Evolutionary conservation across 2,329 filamentous ascomycete genomes (phyloP), one percentile per base, ranked within the genome.

Genomic region (Phoma herbarum): DNA sequence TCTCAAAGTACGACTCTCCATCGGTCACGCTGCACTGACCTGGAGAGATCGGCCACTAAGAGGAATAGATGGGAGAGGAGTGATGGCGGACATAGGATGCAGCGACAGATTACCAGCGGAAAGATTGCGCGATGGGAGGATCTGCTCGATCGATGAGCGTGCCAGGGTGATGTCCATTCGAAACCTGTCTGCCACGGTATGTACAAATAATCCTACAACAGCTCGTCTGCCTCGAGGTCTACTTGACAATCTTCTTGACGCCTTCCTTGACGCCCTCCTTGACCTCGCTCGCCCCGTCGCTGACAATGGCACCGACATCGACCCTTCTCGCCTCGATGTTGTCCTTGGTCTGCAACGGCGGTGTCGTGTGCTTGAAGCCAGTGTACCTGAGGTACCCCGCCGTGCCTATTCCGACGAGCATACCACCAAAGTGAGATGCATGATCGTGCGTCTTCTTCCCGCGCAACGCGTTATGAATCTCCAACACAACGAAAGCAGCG

Each of bases 341-440:
- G 35, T n/a, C 44, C n/a, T 20, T n/a, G 8, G 23, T 48, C 44
- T 55, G 52, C 52, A 55, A 8, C 35, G 33, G 43, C 37, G 33
- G 26, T 16, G n/a, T 26, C 2, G 7, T 18, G 23, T 22, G 11
- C 29, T 22, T 43, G 6, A 62, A 73, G 3, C 72, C 73, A 8
- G 57, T 68, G 2, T 59, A 67, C 16, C 66, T 56, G 63, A 76
- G n/a, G 43, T 67, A 72, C 2, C 69, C 70, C 18, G 71, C 75
- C 0, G 68, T 67, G 5, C 49, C 49, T 2, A 69, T 60, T 0
- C 75, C 75, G 0, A 69, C 66, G 4, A 64, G 14, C 56, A 75
- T 69, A 10, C 75, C 75, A 0, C 74, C 75, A 59, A 77, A 71
- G 70, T 78, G 75, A 60, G 71, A 73, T 1, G 72, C 73, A 65